These are phyloP conservation scores for Lichina pygmaea DNA, from an alignment of 495 filamentous ascomycete genomes.

Conservation along the genomic window DNA sequence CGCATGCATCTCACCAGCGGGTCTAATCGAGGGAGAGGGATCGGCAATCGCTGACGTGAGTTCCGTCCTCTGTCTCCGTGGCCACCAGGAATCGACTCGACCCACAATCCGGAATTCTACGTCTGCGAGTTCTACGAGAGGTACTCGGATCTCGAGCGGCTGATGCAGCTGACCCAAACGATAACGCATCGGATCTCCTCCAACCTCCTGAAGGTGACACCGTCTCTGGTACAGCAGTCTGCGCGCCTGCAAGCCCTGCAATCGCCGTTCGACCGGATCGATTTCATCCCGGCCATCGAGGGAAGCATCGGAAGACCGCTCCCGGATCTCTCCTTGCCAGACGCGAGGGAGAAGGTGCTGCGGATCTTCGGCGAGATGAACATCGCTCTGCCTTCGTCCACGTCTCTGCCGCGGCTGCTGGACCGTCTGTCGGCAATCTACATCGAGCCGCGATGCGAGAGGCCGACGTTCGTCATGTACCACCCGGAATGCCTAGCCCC, in stretches of 20 bases:
- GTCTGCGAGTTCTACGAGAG: conserved; percentile 91
- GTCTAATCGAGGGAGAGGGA: neutral
- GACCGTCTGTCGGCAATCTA: conserved; percentile 54
- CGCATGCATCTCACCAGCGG: neutral
- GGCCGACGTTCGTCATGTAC: conserved; percentile 73
- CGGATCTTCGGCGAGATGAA: conserved; percentile 27
- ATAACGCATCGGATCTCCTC: conserved; percentile 18
- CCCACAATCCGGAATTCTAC: conserved; percentile 90
- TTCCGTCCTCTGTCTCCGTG: neutral
- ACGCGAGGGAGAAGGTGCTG: conserved; percentile 27
- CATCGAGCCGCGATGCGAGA: conserved; percentile 41
- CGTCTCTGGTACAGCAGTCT: conserved; percentile 11
- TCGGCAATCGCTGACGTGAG: neutral
- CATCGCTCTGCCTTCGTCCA: conserved; percentile 20
- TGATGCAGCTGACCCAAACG: conserved; percentile 48
- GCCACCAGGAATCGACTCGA: conserved; percentile 41
- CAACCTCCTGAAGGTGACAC: conserved; percentile 24
- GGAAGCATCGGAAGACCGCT: conserved; percentile 29
- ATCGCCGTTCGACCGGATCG: conserved; percentile 33
- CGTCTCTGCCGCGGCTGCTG: conserved; percentile 54
- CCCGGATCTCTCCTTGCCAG: conserved; percentile 31
- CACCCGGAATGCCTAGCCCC: conserved; percentile 82
- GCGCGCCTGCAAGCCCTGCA: conserved; percentile 28
- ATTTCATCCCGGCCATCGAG: conserved; percentile 66
- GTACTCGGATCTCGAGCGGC: conserved; percentile 48